Evolutionary conservation across 345 rosid genomes (phyloP), one percentile per base, ranked within the genome.

Genomic region (Aquilaria sinensis): DNA sequence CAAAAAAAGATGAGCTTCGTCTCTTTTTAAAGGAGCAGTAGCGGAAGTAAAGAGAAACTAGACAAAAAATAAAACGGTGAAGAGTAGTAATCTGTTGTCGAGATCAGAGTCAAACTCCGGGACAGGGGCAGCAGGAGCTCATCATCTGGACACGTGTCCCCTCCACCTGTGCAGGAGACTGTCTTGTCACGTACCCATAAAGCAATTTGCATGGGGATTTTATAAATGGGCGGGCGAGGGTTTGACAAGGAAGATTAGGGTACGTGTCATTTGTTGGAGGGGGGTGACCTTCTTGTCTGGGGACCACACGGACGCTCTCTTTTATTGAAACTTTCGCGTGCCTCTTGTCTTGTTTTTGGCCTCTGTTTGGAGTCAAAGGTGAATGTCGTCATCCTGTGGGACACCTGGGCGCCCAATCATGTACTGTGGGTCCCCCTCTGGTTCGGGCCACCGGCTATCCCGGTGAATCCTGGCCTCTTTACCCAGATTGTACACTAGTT

Each of bases 241-340:
- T 61, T 81, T 73, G 80, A 71, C 63, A 5, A 51, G 48, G 45
- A 50, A 51, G 31, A 14, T 14, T 13, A 15, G 14, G 37, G 59
- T 61, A 74, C 80, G 73, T 79, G 81, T 66, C 68, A 2, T 0
- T n/a, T 4, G 5, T 0, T 1, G 2, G 66, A 14, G 7, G 68
- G 75, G 10, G 49, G 12, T 31, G 1, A 13, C 16, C 32, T 56
- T 3, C 56, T 4, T 9, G 0, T 2, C 43, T 12, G 34, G 73
- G 75, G 75, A 48, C 74, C 68, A 37, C 58, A 9, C 0, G 13
- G 2, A 3, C 15, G 12, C 23, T 51, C 14, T 23, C 69, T 73
- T 75, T 57, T 72, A 61, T 71, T 69, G 70, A 69, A 66, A 71
- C 59, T 15, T 58, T 61, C 73, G 75, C 83, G 72, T 47, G 83